Evolutionary conservation across 108 stramenopile genomes (phyloP), one percentile per base, ranked within the genome.

Genomic region (Fragilariopsis cylindrus): DNA sequence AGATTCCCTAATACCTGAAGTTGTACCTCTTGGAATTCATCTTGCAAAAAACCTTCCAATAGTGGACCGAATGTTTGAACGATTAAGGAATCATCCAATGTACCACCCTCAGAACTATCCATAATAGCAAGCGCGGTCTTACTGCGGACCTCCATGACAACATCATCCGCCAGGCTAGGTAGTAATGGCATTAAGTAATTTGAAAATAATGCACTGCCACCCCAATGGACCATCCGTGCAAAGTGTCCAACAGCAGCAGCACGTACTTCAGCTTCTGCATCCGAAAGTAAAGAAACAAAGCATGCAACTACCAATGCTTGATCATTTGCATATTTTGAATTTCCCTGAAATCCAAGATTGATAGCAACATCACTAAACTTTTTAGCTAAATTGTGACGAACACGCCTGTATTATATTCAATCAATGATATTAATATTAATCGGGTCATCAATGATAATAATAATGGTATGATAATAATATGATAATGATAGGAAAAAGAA

Each of bases 201-300:
- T 72, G 78, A 75, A 70, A 95, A 95, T 13, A 90, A 83, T 30
- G 84, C 87, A 30, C 79, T 76, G 39, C 94, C 94, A 39, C 91
- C 94, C 81, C 90, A 82, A 57, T 90, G 83, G 5, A 90, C 84
- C 88, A 96, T 96, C 44, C 75, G 81, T 15, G 94, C 88, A 62
- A 96, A 88, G 70, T 91, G 88, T 67, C 76, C 85, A 7, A 96
- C 96, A 7, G 98, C 97, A 4, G 95, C 96, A 5, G 97, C 90
- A 7, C 98, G 85, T 18, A 99, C 98, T 84, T 99, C 95, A 0
- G 95, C 91, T 84, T 98, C 97, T 53, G 84, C 77, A 78, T 98
- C 97, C 48, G 82, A 85, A 1, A 96, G 87, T n/a, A 98, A 84
- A 21, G 80, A 72, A 40, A 84, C 81, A 76, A 92, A 98, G 72